A percentile compares a stretch with the other conserved stretches of the same genome.
Evolutionary conservation across 2,329 filamentous ascomycete species (phyloP).

Genomic region (Colletotrichum australisinense): DNA sequence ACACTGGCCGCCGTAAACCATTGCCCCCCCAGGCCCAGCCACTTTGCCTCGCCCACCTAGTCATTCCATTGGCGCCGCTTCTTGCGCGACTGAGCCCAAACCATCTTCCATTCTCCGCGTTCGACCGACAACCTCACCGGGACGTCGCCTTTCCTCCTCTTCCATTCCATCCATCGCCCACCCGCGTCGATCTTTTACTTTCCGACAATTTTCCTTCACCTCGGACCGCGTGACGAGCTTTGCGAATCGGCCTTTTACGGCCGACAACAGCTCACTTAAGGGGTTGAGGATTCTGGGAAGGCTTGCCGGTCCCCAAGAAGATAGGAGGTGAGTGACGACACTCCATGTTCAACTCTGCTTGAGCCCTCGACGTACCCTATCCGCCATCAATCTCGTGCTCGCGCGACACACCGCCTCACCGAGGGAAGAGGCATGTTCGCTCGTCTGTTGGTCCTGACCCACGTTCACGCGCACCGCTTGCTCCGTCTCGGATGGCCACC

Average conservation of each 20-base stretch:
- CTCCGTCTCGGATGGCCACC: slow-evolving; percentile 12
- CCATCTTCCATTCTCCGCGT: slow-evolving; percentile 35
- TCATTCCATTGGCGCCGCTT: slow-evolving; percentile 36
- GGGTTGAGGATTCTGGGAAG: slow-evolving; percentile 40
- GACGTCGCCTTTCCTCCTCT: slow-evolving; percentile 17
- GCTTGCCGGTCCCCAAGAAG: slow-evolving; percentile 33
- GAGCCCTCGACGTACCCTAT: neutral
- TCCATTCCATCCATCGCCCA: slow-evolving; percentile 32
- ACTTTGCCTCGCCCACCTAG: slow-evolving; percentile 32
- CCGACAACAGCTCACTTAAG: slow-evolving; percentile 41
- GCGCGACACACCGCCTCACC: slow-evolving; percentile 13
- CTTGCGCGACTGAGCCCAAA: slow-evolving; percentile 36
- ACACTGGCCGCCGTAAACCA: slow-evolving; percentile 7
- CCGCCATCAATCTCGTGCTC: neutral
- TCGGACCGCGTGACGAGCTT: slow-evolving; percentile 32
- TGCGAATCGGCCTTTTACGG: slow-evolving; percentile 41
- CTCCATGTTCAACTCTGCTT: slow-evolving; percentile 1
- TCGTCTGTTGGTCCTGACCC: neutral
- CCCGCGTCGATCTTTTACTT: slow-evolving; percentile 25
- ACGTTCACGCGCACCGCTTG: slow-evolving; percentile 16
- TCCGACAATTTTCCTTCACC: slow-evolving; percentile 21
- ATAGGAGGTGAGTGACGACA: slow-evolving; percentile 35
- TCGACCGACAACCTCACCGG: slow-evolving; percentile 32
- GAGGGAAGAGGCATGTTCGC: slow-evolving; percentile 7
- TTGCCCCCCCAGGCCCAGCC: slow-evolving; percentile 26